A percentile compares a stretch with the other conserved stretches of the same genome.
Evolutionary conservation across 805 yeast genomes (phyloP).

Genomic region (Tetrapisispora phaffii): DNA sequence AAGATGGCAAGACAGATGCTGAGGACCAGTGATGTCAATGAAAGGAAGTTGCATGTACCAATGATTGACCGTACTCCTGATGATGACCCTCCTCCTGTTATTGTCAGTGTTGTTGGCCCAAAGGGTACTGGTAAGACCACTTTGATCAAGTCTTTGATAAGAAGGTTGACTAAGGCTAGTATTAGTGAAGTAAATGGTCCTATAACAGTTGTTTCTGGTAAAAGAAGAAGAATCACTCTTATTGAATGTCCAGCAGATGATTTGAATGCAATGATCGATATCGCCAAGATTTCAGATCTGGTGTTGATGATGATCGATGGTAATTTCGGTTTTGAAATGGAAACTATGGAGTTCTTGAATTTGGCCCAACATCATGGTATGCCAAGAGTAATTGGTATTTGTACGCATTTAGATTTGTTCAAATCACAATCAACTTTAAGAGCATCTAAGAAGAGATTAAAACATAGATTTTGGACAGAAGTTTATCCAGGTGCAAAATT

Average conservation of each 20-base stretch:
- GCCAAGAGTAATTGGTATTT: constrained; percentile 92
- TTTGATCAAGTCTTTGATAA: constrained; percentile 75
- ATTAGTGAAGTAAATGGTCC: constrained; percentile 88
- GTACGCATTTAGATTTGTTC: constrained; percentile 92
- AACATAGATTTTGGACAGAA: constrained; percentile 97
- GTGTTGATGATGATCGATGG: constrained; percentile 88
- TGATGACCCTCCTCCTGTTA: constrained; percentile 93
- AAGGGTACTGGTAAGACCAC: constrained; percentile 98
- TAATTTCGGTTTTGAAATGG: constrained; percentile 98
- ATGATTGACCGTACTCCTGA: constrained; percentile 97
- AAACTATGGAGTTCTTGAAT: constrained; percentile 95
- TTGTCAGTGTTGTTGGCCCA: constrained; percentile 96
- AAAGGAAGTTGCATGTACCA: constrained; percentile 85
- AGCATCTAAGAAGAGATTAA: constrained; percentile 82
- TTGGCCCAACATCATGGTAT: constrained; percentile 97
- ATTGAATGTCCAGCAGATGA: constrained; percentile 84
- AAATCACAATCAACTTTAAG: constrained; percentile 81
- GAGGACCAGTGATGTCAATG: constrained; percentile 72
- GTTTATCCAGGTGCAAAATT: constrained; percentile 96
- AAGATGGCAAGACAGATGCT: constrained; percentile 76
- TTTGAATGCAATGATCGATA: constrained; percentile 89
- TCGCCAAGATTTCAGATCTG: constrained; percentile 90
- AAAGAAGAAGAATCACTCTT: constrained; percentile 83
- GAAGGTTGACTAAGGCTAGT: constrained; percentile 80
- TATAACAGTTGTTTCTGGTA: constrained; percentile 91